Evolutionary conservation across 1,284 basidiomycete genomes (phyloP).

Genomic region (Crucibulum parvulum): DNA sequence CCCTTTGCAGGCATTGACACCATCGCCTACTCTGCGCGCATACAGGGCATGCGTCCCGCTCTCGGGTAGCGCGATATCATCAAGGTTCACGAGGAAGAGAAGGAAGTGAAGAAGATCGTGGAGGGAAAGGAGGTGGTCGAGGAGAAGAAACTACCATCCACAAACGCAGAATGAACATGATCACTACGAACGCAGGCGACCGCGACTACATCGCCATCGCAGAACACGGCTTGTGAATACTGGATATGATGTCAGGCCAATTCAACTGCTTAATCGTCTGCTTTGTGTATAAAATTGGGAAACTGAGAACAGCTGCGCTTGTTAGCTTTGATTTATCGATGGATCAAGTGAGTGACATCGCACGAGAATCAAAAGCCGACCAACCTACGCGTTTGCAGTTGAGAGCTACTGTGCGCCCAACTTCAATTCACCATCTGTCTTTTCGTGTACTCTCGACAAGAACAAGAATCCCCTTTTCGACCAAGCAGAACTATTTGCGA

Average conservation of each 20-base stretch:
- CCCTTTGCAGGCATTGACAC: too few relatives aligned
- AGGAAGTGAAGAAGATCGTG: constrained; percentile 84
- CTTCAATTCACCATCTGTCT: constrained; percentile 92
- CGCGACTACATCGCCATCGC: constrained; percentile 71
- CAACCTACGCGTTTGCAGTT: constrained; percentile 47
- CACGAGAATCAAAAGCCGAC: background rate
- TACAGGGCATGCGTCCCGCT: too few relatives aligned
- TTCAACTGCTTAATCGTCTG: background rate
- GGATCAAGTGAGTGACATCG: constrained; percentile 66
- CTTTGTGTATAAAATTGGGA: constrained; percentile 66
- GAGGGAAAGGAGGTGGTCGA: too few relatives aligned
- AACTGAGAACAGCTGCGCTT: constrained; percentile 82
- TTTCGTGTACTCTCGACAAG: constrained; percentile 88
- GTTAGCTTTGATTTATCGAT: constrained; percentile 80
- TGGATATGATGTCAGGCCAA: constrained; percentile 6
- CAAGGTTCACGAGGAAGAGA: constrained; percentile 76
- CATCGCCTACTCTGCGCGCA: too few relatives aligned
- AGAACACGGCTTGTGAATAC: constrained; percentile 72
- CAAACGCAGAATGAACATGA: constrained; percentile 43
- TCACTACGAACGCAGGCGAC: constrained; percentile 40
- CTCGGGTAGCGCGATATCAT: constrained; percentile 42
- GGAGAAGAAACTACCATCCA: constrained; percentile 36
- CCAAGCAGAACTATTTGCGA: constrained; percentile 89
- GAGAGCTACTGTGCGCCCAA: constrained; percentile 92
- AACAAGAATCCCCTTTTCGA: constrained; percentile 77